Percentiles rank a stretch among this genome's conserved stretches.
Conservation (phyloP, 2,329 filamentous ascomycete species). For the Corinectria fuckeliana region DNA sequence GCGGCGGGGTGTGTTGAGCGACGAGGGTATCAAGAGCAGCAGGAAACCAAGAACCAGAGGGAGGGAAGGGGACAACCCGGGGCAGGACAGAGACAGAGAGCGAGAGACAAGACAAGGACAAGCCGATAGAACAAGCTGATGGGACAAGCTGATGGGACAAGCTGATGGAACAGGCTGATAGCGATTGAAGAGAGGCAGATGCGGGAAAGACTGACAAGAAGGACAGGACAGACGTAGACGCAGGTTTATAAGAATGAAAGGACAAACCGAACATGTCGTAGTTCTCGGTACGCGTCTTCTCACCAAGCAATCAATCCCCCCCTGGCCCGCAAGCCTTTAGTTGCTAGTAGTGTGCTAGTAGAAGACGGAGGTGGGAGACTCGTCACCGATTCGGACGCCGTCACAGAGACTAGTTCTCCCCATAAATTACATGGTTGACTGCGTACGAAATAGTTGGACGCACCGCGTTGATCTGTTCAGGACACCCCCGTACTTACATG, state of each 20-base stretch:
- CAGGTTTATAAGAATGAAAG: background rate
- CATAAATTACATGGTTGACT: background rate
- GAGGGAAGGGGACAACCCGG: background rate
- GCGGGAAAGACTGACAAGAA: background rate
- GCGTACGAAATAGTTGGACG: background rate
- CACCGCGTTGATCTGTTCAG: background rate
- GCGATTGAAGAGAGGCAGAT: background rate
- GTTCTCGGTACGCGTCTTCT: too few species aligned
- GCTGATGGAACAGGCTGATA: background rate
- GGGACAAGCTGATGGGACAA: too few species aligned
- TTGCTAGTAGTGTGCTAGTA: too few species aligned
- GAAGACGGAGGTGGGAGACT: background rate
- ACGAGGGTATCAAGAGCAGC: background rate
- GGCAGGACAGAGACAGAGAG: background rate
- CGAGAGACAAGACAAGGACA: background rate
- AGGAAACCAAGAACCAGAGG: background rate
- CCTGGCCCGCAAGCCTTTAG: background rate
- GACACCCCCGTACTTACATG: background rate
- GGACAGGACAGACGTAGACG: background rate
- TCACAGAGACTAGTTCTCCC: background rate
- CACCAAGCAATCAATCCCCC: background rate
- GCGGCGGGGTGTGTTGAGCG: background rate
- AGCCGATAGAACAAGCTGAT: too few species aligned
- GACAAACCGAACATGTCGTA: too few species aligned
- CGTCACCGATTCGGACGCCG: background rate